Base-by-base conservation (phyloP, 306 rosid species). In the Luffa aegyptiaca region DNA sequence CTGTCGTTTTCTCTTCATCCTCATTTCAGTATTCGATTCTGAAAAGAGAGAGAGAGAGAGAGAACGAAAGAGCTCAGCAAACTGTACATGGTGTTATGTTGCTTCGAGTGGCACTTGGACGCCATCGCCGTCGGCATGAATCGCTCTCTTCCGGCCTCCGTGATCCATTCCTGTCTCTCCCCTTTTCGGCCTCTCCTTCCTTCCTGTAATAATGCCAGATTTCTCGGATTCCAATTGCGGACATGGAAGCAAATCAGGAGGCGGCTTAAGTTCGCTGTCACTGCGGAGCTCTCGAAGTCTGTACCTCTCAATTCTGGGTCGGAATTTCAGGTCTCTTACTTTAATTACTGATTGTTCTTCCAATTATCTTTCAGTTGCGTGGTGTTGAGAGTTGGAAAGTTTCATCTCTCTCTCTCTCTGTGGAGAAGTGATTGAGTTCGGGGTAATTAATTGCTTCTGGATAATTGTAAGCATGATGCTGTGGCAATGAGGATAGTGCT, bases 261-360 rank as follows among this genome's bases (percentile, higher is more conserved):
- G 81, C 92, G 85, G 51, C 58, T 90, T 52, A 92, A 88, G 81
- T 90, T 95, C 71, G 87, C 85, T 44, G 81, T 87, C 88, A 80
- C 82, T 78, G 93, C 97, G 57, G 89, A 91, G 81, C 89, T 90
- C 31, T 90, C 97, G 16, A 88, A 83, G 77, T 55, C 82, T 48
- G 66, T 89, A 0, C 79, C 92, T 80, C 68, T 86, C 48, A 76
- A 84, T 76, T 87, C 86, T 82, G 90, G 82, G 6, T 86, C 89
- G 80, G 92, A 92, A 75, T 87, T 88, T 86, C 92, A 88, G 97
- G 98, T 92, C 51, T 31, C 70, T 66, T 5, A 46, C 70, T 77
- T 42, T 75, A 21, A 9, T 65, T 61, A 39, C 46, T 55, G 41
- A 64, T 79, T 16, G 41, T 73, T 76, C 78, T 48, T 9, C 48